These are phyloP conservation scores for Pseudonitzschia multistriata DNA, from an alignment of 108 stramenopile genomes.

Conservation along the genomic window DNA sequence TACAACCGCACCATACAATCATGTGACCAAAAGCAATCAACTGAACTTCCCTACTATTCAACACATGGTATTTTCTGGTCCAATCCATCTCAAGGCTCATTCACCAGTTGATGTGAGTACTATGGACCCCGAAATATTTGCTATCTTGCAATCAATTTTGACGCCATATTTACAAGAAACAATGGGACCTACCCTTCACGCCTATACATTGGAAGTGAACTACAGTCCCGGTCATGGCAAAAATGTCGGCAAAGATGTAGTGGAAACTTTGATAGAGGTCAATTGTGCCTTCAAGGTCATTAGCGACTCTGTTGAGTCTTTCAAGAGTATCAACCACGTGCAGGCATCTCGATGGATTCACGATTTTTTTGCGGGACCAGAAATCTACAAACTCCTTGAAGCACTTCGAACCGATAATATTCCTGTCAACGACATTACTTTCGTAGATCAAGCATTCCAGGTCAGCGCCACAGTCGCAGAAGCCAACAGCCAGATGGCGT, in stretches of 20 bases:
- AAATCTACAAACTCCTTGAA: constrained; percentile 23
- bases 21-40: neutral
- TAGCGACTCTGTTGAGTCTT: constrained; percentile 14
- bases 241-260: neutral
- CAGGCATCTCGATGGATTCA: constrained; percentile 11
- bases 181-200: constrained; percentile 15
- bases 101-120: constrained; percentile 9
- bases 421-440: constrained; percentile 19
- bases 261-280: constrained; percentile 27
- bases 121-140: constrained; percentile 25
- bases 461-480: neutral
- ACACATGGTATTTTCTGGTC: constrained; percentile 20
- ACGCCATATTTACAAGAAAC: constrained; percentile 22
- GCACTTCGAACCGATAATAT: constrained; percentile 16
- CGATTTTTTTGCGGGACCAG: constrained; percentile 22
- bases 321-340: constrained; percentile 11
- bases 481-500: neutral
- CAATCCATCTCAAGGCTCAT: constrained; percentile 32
- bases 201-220: constrained; percentile 27
- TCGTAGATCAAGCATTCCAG: constrained; percentile 22
- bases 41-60: constrained; percentile 17
- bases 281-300: constrained; percentile 17
- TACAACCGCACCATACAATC: too few species aligned
- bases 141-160: constrained; percentile 19
- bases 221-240: constrained; percentile 26